Conservation (phyloP, 306 rosid genomes). For the Gleditsia sinensis region DNA sequence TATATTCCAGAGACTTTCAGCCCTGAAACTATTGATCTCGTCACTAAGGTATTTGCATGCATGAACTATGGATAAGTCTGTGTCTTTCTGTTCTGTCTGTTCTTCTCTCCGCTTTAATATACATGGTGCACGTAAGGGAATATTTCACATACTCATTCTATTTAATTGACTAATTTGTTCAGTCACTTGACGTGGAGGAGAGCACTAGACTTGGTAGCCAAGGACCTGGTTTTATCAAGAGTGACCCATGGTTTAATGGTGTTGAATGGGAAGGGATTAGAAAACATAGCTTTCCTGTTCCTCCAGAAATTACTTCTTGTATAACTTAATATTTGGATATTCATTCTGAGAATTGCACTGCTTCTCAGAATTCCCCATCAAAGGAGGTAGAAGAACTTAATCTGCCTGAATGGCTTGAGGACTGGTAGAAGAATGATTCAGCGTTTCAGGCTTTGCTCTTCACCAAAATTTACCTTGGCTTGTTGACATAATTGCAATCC, state of each 20-base stretch:
- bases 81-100: not conserved
- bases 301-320: conserved; percentile 70
- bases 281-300: conserved; percentile 56
- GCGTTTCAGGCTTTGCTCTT: conserved; percentile 33
- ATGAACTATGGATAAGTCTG: not conserved
- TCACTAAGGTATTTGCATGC: conserved; percentile 82
- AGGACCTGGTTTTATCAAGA: conserved; percentile 62
- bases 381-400: conserved; percentile 58
- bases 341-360: conserved; percentile 56
- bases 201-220: conserved; percentile 79
- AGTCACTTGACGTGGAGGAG: conserved; percentile 93
- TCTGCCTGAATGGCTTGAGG: conserved; percentile 87
- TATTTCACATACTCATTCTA: conserved; percentile 31
- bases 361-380: conserved; percentile 49
- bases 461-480: conserved; percentile 24
- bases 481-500: conserved; percentile 28
- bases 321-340: conserved; percentile 63
- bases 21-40: conserved; percentile 78
- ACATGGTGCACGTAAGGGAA: not conserved
- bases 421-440: conserved; percentile 63
- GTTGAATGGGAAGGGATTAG: conserved; percentile 78
- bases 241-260: conserved; percentile 89
- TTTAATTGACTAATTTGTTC: conserved; percentile 37
- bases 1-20: conserved; percentile 76
- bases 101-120: no score